A percentile compares a stretch with the other conserved stretches of the same genome.
phyloP scores from a whole-genome alignment of 177 flowering plant species.

The Vitis hybrid region DNA sequence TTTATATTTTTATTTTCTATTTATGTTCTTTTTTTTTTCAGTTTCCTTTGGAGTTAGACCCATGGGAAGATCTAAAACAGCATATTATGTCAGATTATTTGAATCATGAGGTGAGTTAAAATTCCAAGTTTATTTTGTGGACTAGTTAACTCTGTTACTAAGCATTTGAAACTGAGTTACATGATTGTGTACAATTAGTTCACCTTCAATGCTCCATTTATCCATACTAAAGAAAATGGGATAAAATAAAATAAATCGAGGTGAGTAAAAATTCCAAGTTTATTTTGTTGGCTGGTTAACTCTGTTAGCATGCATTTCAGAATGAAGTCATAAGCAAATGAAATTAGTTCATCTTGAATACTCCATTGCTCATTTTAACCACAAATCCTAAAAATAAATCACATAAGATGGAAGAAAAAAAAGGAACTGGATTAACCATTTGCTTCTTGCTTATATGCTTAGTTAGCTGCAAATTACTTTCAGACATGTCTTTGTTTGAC shows the following conservation, averaged over 20 bases:
- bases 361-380: background rate
- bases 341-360: background rate
- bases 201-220: too few species aligned
- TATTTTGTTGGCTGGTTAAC: background rate
- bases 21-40: slow-evolving; percentile 30
- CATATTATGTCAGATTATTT: slow-evolving; percentile 84
- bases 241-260: too few species aligned
- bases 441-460: too few species aligned
- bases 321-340: background rate
- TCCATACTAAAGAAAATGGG: too few species aligned
- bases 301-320: background rate
- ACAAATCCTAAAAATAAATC: background rate
- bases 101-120: slow-evolving; percentile 65
- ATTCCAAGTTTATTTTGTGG: background rate
- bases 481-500: too few species aligned
- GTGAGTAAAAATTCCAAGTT: too few species aligned
- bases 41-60: slow-evolving; percentile 85
- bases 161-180: too few species aligned
- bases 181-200: too few species aligned
- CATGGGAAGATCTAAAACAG: slow-evolving; percentile 69
- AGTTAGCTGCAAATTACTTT: too few species aligned
- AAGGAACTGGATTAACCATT: too few species aligned
- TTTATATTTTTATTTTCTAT: background rate
- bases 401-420: background rate
- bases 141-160: too few species aligned